phyloP scores from a whole-genome alignment of 2,329 filamentous ascomycete species.

The Aureobasidium uvarum region DNA sequence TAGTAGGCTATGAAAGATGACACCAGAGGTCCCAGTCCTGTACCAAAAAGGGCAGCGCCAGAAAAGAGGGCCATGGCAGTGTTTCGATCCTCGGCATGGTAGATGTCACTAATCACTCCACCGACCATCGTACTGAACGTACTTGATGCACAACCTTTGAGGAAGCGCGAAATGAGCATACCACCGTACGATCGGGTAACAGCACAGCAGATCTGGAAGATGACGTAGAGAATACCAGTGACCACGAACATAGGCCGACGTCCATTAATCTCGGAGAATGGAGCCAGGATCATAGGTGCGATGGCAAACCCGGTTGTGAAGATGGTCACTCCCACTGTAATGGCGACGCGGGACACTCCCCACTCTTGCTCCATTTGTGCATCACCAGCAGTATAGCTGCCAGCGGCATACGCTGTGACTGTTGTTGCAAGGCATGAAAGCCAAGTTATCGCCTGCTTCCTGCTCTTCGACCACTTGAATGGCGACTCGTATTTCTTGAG shows the following conservation, averaged over 20 bases:
- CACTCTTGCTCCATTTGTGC: slow-evolving; percentile 65
- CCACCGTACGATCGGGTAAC: slow-evolving; percentile 67
- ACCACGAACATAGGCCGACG: slow-evolving; percentile 76
- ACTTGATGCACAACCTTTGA: slow-evolving; percentile 73
- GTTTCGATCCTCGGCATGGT: slow-evolving; percentile 73
- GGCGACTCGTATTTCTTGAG: slow-evolving; percentile 67
- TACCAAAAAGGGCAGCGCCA: slow-evolving; percentile 74
- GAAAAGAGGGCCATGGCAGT: slow-evolving; percentile 88
- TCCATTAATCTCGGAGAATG: slow-evolving; percentile 85
- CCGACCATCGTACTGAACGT: slow-evolving; percentile 87
- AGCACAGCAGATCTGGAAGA: slow-evolving; percentile 71
- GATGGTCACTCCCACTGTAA: slow-evolving; percentile 72
- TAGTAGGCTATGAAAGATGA: slow-evolving; percentile 60
- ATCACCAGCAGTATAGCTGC: slow-evolving; percentile 71
- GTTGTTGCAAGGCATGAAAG: slow-evolving; percentile 74
- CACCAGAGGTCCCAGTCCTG: slow-evolving; percentile 73
- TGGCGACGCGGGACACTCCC: slow-evolving; percentile 62
- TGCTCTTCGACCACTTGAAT: slow-evolving; percentile 66
- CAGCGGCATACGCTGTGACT: slow-evolving; percentile 76
- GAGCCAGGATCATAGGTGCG: slow-evolving; percentile 84
- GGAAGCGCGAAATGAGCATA: slow-evolving; percentile 72
- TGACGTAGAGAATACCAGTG: slow-evolving; percentile 69
- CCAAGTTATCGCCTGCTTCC: slow-evolving; percentile 68
- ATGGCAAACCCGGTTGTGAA: slow-evolving; percentile 80
- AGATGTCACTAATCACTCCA: slow-evolving; percentile 87